Conservation (phyloP, 768 basidiomycete species). For the Termitomyces sp. region DNA sequence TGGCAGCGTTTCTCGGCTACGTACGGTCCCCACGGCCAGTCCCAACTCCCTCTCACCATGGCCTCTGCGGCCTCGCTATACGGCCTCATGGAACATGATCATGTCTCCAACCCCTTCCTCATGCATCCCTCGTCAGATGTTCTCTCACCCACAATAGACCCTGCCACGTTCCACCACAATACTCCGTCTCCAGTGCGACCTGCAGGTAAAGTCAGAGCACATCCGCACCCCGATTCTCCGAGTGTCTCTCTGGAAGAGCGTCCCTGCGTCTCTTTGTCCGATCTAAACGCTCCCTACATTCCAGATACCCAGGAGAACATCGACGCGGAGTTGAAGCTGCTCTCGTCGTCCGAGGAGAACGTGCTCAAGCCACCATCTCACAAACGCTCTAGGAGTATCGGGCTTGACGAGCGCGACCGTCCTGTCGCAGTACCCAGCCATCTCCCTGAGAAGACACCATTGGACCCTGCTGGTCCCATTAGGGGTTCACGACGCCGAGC, state of each 20-base stretch:
- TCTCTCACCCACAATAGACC: constrained; percentile 10
- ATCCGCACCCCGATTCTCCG: constrained; percentile 6
- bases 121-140: constrained; percentile 1
- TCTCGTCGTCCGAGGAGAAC: constrained; percentile 5
- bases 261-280: constrained; percentile 18
- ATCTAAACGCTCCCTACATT: constrained; percentile 20
- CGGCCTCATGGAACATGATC: constrained; percentile 8
- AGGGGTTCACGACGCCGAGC: constrained; percentile 11
- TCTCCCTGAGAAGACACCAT: background rate
- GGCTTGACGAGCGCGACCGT: background rate
- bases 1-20: constrained; percentile 11
- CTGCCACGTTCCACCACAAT: constrained; percentile 11
- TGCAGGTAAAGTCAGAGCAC: constrained; percentile 4
- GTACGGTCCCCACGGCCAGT: constrained; percentile 11
- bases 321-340: background rate
- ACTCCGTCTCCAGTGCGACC: background rate
- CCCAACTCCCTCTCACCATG: constrained; percentile 12
- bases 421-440: background rate
- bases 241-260: constrained; percentile 7
- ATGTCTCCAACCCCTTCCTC: constrained; percentile 5
- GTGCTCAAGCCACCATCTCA: background rate
- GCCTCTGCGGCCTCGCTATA: background rate
- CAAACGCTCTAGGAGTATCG: constrained; percentile 11
- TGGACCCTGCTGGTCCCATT: background rate
- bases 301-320: constrained; percentile 5